These are phyloP conservation scores for Orychophragmus violaceus DNA, from an alignment of 345 rosid species.

Conservation along the genomic window DNA sequence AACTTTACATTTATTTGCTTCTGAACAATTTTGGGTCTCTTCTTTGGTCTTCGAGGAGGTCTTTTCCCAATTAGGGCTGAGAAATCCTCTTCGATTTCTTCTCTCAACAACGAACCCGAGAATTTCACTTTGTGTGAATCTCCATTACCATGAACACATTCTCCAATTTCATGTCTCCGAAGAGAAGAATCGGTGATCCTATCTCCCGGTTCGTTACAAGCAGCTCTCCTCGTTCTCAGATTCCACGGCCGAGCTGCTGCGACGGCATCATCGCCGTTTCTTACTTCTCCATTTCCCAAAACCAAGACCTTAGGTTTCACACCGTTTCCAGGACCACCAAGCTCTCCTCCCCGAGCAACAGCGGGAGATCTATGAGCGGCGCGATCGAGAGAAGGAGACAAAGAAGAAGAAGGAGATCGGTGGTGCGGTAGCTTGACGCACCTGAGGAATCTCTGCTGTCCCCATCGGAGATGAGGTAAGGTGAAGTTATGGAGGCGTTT, in stretches of 20 bases:
- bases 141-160: constrained; percentile 10
- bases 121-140: constrained; percentile 34
- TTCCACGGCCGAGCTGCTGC: constrained; percentile 50
- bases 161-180: constrained; percentile 21
- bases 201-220: constrained; percentile 42
- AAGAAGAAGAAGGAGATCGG: constrained; percentile 18
- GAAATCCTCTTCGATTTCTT: constrained; percentile 68
- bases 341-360: neutral
- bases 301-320: constrained; percentile 29
- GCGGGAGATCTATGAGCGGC: constrained; percentile 19
- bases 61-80: constrained; percentile 37
- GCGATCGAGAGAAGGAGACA: constrained; percentile 25
- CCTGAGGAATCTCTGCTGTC: constrained; percentile 41
- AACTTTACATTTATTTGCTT: constrained; percentile 53
- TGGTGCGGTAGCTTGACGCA: constrained; percentile 38
- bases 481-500: constrained; percentile 58
- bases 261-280: neutral
- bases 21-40: constrained; percentile 53
- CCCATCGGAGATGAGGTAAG: constrained; percentile 53
- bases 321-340: neutral
- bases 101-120: constrained; percentile 42
- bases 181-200: too few relatives aligned
- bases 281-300: constrained; percentile 30
- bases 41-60: constrained; percentile 64
- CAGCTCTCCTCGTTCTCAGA: constrained; percentile 68